phyloP scores from a whole-genome alignment of 306 rosid species.

The Citrullus colocynthis region DNA sequence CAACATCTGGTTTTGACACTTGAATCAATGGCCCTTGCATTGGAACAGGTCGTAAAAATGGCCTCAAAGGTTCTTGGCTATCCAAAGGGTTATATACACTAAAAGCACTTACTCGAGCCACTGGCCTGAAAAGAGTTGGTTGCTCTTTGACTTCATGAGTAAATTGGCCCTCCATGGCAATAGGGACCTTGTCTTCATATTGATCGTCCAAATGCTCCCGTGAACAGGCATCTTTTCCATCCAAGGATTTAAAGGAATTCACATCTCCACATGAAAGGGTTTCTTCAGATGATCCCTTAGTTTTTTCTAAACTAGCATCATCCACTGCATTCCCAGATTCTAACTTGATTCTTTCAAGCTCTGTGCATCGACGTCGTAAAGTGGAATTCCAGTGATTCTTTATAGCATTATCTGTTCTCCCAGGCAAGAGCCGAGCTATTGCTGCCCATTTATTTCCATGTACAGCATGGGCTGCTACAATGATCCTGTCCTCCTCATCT shows the following conservation, averaged over 20 bases:
- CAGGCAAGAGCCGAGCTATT: conserved; percentile 68
- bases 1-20: conserved; percentile 40
- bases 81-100: conserved; percentile 41
- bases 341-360: conserved; percentile 35
- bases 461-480: conserved; percentile 77
- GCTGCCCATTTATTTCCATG: conserved; percentile 96
- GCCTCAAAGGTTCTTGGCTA: conserved; percentile 29
- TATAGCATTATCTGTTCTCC: conserved; percentile 87
- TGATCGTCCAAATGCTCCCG: conserved; percentile 41
- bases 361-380: conserved; percentile 55
- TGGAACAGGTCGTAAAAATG: conserved; percentile 39
- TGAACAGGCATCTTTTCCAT: conserved; percentile 55
- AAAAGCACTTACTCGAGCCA: conserved; percentile 80
- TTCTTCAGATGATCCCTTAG: conserved; percentile 83
- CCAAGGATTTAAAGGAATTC: conserved; percentile 61
- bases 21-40: conserved; percentile 52
- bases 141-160: conserved; percentile 39
- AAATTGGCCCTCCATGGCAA: conserved; percentile 27
- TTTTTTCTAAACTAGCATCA: conserved; percentile 64
- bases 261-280: conserved; percentile 73
- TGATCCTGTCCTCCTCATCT: conserved; percentile 86
- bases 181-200: conserved; percentile 27
- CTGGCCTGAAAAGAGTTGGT: conserved; percentile 57
- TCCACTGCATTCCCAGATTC: conserved; percentile 40
- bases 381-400: conserved; percentile 96